Base-by-base conservation (phyloP, 2,329 filamentous ascomycete species). In the Graphilbum fragrans region DNA sequence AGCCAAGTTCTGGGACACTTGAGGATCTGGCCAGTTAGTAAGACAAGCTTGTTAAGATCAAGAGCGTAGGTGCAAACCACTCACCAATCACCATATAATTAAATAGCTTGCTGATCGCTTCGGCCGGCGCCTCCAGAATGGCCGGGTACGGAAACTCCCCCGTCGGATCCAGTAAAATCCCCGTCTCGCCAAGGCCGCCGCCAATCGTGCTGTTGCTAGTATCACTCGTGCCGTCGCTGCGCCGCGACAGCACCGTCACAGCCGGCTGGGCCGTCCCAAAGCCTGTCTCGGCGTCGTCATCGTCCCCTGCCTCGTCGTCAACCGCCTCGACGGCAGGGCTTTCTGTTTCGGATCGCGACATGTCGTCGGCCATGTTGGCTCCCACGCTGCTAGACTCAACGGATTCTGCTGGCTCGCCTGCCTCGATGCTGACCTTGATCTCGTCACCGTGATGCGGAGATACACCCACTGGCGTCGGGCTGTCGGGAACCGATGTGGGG, bases 241-340 rank as follows among this genome's bases (percentile, higher is more conserved):
- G 46, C 2, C 39, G 42, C 2, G 36, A 12, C 23, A 58, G 37
- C 21, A 54, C 45, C 9, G 51, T 53, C 36, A 57, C 49, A 16
- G 41, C 38, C 4, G 50, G 38, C 5, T 49, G 42, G 4, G 34
- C 46, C 11, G 39, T 42, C 16, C 46, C 47, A 44, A 48, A 52
- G 8, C 45, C 34, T 19, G 16, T 35, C 12, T 61, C 61, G 14
- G 57, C 54, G 4, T 7, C 17, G 19, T 61, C 61, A 12, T 57
- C 54, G 14, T 57, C 54, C 23, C 60, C 59, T 14, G 62, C 58
- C 23, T 60, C 60, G 20, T 66, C 47, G 33, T 60, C 52, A 37
- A 70, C 55, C 14, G 63, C 50, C 47, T 70, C 65, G 37, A 67
- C 55, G 2, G 66, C 62, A 1, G 67, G 65, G 41, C 66, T 71